These are phyloP conservation scores for Ambrosiella xylebori DNA, from an alignment of 2,329 filamentous ascomycete species.

Conservation along the genomic window DNA sequence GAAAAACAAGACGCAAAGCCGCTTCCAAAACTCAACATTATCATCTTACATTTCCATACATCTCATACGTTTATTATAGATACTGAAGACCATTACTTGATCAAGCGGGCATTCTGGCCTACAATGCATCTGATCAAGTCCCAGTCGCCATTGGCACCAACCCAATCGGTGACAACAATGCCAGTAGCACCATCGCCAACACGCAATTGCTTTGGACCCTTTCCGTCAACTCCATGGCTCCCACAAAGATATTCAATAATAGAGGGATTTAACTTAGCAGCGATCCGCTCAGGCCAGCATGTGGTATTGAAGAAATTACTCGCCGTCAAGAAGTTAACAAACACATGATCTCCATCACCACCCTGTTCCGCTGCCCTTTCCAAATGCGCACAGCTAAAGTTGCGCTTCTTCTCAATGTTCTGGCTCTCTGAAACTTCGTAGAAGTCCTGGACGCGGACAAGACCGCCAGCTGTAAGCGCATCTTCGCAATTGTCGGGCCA, in stretches of 20 bases:
- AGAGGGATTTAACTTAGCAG: conserved; percentile 69
- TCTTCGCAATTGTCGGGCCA: conserved; percentile 88
- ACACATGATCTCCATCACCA: conserved; percentile 22
- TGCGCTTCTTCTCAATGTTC: conserved; percentile 68
- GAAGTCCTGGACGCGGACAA: conserved; percentile 81
- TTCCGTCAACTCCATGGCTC: conserved; percentile 34
- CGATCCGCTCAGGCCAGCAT: conserved; percentile 89
- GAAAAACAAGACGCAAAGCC: too few relatives aligned
- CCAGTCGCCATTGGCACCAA: conserved; percentile 76
- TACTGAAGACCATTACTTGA: conserved; percentile 23
- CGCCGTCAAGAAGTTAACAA: conserved; percentile 77
- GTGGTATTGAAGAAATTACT: conserved; percentile 86
- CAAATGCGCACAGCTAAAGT: conserved; percentile 56
- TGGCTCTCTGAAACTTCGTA: conserved; percentile 66
- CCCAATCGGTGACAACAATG: conserved; percentile 85
- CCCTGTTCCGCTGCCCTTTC: conserved; percentile 43
- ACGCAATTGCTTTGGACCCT: conserved; percentile 31
- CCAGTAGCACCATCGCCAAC: conserved; percentile 64
- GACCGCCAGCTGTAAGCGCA: conserved; percentile 49
- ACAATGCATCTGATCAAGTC: conserved; percentile 75
- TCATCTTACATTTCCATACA: not conserved
- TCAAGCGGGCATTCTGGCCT: conserved; percentile 66
- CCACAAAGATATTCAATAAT: conserved; percentile 45
- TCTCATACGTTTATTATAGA: not conserved
- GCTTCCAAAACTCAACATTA: not conserved